Conservation (phyloP, 108 stramenopile genomes). For the Hondaea fermentalgiana region DNA sequence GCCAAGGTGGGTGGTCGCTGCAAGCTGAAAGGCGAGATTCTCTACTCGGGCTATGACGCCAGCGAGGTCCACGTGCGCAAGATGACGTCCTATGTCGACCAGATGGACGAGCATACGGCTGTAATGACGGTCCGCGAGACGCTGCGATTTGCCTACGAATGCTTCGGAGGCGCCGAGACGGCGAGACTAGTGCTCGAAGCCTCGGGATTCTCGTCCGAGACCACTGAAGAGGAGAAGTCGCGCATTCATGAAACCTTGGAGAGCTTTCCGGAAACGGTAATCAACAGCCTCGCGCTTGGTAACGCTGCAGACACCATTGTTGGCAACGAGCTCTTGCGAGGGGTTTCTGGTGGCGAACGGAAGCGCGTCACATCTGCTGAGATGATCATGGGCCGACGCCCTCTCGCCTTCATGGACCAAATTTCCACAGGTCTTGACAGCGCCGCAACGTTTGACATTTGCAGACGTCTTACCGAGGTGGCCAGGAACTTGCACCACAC, state of each 20-base stretch:
- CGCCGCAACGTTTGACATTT: constrained; percentile 70
- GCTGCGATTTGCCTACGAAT: background rate
- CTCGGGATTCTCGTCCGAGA: background rate
- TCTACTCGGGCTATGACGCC: background rate
- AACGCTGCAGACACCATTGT: constrained; percentile 41
- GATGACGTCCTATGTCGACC: background rate
- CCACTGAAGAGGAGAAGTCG: background rate
- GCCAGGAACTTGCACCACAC: constrained; percentile 31
- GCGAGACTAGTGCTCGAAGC: background rate
- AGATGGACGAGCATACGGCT: background rate
- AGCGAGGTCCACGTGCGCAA: background rate
- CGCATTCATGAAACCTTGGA: background rate
- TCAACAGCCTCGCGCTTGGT: constrained; percentile 45
- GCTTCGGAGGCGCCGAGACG: background rate
- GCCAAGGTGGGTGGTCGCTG: background rate
- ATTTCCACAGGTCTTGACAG: constrained; percentile 69
- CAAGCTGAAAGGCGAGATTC: background rate
- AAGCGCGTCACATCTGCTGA: constrained; percentile 74
- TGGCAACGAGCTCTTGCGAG: constrained; percentile 58
- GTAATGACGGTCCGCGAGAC: constrained; percentile 11
- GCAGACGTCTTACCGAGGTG: constrained; percentile 37
- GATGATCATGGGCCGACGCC: constrained; percentile 47
- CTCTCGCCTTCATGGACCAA: constrained; percentile 53
- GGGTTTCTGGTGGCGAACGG: constrained; percentile 74
- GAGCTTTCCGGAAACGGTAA: constrained; percentile 36